Evolutionary conservation across 2,329 filamentous ascomycete genomes (phyloP), one percentile per base, ranked within the genome.

Genomic region (Ascochyta clinopodiicola): DNA sequence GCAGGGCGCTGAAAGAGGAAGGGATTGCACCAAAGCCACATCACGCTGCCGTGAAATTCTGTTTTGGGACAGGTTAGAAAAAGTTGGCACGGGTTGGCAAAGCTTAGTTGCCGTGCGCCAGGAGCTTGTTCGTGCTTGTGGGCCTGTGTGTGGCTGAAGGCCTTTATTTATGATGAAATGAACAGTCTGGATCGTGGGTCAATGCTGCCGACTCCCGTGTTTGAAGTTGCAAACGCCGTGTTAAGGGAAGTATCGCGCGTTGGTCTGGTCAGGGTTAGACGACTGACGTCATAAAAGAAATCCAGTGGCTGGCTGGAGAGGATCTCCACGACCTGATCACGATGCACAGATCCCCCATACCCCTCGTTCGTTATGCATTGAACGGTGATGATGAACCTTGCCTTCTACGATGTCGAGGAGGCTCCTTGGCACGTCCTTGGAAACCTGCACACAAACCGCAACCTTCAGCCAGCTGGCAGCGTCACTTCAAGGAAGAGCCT

Each of bases 101-200:
- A 65, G 64, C 63, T 67, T 69, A 60, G 59, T 60, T 32, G 17
- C 13, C 15, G 38, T 50, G 44, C 40, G 44, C 38, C 36, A 17
- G 24, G 59, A 61, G 65, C 65, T 68, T 68, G 51, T 50, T 56
- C 38, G 22, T 27, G 37, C 52, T 60, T 59, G 54, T 43, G 51
- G 45, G 29, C 40, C 46, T 31, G 29, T 50, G 38, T 59, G 66
- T 67, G 59, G 66, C 66, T 68, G 57, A 57, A 62, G 54, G 55
- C 15, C 31, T 27, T n/a, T 36, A 6, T 3, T 38, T 13, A 44
- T 56, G 57, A 60, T 60, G 57, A 59, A 56, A 56, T 51, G 5
- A 9, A 17, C 6, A 53, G 40, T 52, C 50, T 55, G 24, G 40
- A 51, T 31, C 37, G 46, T 47, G 47, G 42, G 37, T 35, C 44